A percentile compares a stretch with the other conserved stretches of the same genome.
These are phyloP conservation scores for Aspergillus piperis DNA, from an alignment of 2,329 filamentous ascomycete species.

Conservation along the genomic window DNA sequence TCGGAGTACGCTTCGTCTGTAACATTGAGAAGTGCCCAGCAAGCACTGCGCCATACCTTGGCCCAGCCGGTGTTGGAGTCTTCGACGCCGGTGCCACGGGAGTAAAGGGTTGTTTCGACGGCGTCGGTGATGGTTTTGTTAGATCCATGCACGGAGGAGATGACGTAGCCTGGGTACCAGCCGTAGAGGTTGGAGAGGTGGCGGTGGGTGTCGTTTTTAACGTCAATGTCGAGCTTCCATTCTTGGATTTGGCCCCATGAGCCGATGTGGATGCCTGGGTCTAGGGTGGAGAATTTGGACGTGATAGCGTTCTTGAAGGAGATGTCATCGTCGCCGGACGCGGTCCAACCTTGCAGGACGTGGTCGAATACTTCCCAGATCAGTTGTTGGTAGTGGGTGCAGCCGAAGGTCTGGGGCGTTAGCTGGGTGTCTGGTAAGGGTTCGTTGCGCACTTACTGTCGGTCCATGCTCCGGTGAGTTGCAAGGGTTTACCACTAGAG, in stretches of 20 bases:
- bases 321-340: conserved; percentile 32
- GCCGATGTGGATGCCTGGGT: conserved; percentile 41
- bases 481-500: conserved; percentile 59
- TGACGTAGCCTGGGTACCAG: conserved; percentile 57
- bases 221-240: conserved; percentile 51
- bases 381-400: conserved; percentile 29
- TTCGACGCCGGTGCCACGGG: conserved; percentile 48
- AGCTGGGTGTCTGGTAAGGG: neutral
- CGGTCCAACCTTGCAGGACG: conserved; percentile 36
- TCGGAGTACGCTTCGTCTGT: conserved; percentile 53
- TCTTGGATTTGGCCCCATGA: conserved; percentile 51
- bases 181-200: conserved; percentile 60
- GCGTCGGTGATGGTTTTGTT: conserved; percentile 50
- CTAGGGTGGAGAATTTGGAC: conserved; percentile 14
- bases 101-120: conserved; percentile 48
- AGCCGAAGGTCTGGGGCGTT: conserved; percentile 25
- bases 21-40: conserved; percentile 58
- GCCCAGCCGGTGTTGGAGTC: conserved; percentile 60
- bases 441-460: conserved; percentile 25
- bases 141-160: conserved; percentile 45
- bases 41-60: conserved; percentile 60
- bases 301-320: conserved; percentile 12
- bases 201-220: conserved; percentile 50
- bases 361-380: conserved; percentile 45
- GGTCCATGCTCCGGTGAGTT: conserved; percentile 61